Evolutionary conservation across 345 rosid genomes (phyloP).

Genomic region (Citrus maxima): DNA sequence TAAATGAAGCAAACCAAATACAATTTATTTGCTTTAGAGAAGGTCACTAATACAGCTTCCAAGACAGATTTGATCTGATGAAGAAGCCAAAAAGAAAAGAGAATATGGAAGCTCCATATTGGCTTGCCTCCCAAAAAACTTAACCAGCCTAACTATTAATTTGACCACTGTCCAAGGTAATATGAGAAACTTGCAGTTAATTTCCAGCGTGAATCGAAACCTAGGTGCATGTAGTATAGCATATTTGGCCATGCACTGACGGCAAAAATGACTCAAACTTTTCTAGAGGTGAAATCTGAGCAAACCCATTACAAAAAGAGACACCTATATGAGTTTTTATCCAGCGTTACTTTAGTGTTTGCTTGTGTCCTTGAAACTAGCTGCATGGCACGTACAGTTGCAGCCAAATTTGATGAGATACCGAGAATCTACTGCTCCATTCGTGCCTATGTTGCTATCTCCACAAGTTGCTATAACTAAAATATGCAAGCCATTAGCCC

Average conservation of each 20-base stretch:
- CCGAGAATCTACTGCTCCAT: conserved; percentile 4
- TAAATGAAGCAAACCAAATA: conserved; percentile 16
- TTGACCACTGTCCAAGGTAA: not conserved
- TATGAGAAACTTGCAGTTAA: not conserved
- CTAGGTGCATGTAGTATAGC: not conserved
- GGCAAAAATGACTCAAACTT: not conserved
- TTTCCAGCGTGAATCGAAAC: not conserved
- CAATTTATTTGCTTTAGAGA: conserved; percentile 1
- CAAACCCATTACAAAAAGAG: not conserved
- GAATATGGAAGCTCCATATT: not conserved
- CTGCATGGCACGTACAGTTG: not conserved
- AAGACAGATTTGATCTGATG: not conserved
- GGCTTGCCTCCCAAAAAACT: conserved; percentile 4
- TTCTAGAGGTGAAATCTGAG: not conserved
- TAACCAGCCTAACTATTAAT: not conserved
- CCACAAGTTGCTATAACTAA: not conserved
- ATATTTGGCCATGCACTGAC: conserved; percentile 2
- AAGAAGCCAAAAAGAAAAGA: conserved; percentile 6
- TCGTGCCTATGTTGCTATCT: not conserved
- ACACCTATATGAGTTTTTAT: not conserved
- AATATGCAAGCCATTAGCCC: not conserved
- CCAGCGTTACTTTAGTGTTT: not conserved
- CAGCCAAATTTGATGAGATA: conserved; percentile 2
- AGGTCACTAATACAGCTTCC: not conserved
- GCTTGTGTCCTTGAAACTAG: not conserved